Percentiles rank a stretch among this genome's conserved stretches.
These are phyloP conservation scores for Boletus pseudo-olivaceus DNA, from an alignment of 768 basidiomycete species.

Conservation along the genomic window DNA sequence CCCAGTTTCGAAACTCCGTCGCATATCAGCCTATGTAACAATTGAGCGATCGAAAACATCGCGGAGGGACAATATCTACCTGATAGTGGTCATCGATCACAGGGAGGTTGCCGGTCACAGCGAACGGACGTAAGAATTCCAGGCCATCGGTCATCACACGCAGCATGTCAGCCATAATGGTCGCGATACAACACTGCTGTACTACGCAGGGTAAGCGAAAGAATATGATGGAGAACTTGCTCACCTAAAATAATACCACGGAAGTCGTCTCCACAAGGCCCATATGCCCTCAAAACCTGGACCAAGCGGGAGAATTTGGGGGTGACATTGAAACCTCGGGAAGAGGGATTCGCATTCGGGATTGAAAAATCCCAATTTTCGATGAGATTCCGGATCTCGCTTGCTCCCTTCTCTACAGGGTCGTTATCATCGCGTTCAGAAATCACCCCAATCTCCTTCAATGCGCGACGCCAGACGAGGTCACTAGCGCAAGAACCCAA, in stretches of 20 bases:
- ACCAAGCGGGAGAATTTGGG: constrained; percentile 63
- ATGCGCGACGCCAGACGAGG: constrained; percentile 59
- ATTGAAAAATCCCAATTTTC: constrained; percentile 62
- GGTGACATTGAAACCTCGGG: constrained; percentile 62
- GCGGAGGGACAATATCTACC: constrained; percentile 19
- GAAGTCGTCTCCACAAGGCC: constrained; percentile 52
- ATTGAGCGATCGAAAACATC: constrained; percentile 4
- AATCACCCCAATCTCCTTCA: constrained; percentile 35
- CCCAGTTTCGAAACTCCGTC: constrained; percentile 50
- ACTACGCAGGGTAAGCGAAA: constrained; percentile 39
- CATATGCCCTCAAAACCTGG: constrained; percentile 55
- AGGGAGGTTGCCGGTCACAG: constrained; percentile 39
- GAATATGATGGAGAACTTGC: constrained; percentile 33
- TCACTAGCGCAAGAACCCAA: constrained; percentile 70
- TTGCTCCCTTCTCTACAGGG: constrained; percentile 19
- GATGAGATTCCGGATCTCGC: constrained; percentile 38
- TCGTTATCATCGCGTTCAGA: constrained; percentile 38
- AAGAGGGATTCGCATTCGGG: constrained; percentile 57
- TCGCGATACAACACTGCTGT: constrained; percentile 49
- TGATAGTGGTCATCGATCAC: constrained; percentile 33
- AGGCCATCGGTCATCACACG: constrained; percentile 49
- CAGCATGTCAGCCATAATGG: constrained; percentile 56
- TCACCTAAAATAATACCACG: constrained; percentile 69
- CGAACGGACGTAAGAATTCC: constrained; percentile 53
- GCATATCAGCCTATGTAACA: constrained; percentile 42